phyloP scores from a whole-genome alignment of 495 filamentous ascomycete genomes.

The Talaromyces borbonicus region DNA sequence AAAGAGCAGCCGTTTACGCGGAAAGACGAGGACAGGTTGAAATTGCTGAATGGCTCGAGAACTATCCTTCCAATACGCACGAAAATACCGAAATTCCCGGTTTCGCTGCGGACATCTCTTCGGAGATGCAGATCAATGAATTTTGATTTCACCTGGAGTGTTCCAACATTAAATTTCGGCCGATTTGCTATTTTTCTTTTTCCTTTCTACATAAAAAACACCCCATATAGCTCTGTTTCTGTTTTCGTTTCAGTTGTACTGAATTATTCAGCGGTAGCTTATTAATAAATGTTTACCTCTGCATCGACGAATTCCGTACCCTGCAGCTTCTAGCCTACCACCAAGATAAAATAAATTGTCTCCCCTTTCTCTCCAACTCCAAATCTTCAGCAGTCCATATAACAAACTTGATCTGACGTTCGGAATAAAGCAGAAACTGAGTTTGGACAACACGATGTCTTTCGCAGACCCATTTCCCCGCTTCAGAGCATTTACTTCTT shows the following conservation, averaged over 20 bases:
- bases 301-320: neutral
- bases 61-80: no score
- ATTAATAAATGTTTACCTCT: no score
- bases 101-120: no score
- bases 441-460: neutral
- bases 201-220: no score
- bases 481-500: neutral
- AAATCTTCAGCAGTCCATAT: slow-evolving; percentile 5
- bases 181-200: no score
- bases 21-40: slow-evolving; percentile 9
- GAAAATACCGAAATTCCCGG: no score
- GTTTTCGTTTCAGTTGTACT: no score
- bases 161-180: no score
- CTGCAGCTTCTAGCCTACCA: neutral
- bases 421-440: slow-evolving; percentile 2
- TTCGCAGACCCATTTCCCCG: slow-evolving; percentile 5
- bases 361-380: slow-evolving; percentile 1
- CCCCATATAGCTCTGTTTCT: no score
- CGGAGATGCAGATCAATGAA: no score
- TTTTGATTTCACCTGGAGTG: no score
- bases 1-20: slow-evolving; percentile 9
- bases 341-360: slow-evolving; percentile 2
- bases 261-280: no score
- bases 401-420: slow-evolving; percentile 5
- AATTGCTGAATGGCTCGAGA: slow-evolving; percentile 15